Base-by-base conservation (phyloP, 768 basidiomycete species). In the Rhodosporidiobolus odoratus region DNA sequence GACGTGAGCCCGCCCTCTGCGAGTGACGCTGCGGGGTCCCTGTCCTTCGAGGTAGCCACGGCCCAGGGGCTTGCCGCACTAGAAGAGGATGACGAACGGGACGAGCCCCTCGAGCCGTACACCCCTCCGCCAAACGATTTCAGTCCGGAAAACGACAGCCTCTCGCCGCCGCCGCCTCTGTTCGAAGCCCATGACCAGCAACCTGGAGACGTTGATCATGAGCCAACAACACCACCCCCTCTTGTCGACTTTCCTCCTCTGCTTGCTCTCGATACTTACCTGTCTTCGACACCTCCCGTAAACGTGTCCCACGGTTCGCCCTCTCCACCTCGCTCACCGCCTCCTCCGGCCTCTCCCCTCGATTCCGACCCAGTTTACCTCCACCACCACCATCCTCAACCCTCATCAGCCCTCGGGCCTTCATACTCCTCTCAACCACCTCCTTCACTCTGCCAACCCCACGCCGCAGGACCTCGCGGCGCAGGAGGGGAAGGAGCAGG, bases 1-100 rank as follows among this genome's bases (percentile, higher is more conserved):
- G 75, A 76, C 58, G 62, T 76, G 25, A 62, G 57, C 12, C 75
- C 75, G 7, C 75, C 75, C 0, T 62, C 59, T 2, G 62, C 50
- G 6, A 32, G 34, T 30, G 62, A 63, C 17, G 21, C 58, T n/a
- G 48, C 47, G 23, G 35, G 37, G 25, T 27, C 35, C 17, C 37
- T 32, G 4, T 38, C 32, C 1, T 16, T 58, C 27, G 23, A 47
- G 37, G 23, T 59, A 19, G 65, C 65, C 12, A 19, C 53, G 1
- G 54, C 30, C 34, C 16, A 10, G 23, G 63, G 53, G 41, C n/a
- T 65, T 34, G 54, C 54, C 23, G 17, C 3, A 4, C 13, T 19
- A 1, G 41, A 16, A 30, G 40, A 35, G 3, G 65, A 58, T 2
- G 15, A 4, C 25, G 63, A 53, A 4, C 16, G 1, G 17, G 65